A percentile compares a stretch with the other conserved stretches of the same genome.
These are phyloP conservation scores for Leccinum insolens DNA, from an alignment of 1,284 basidiomycete species.

Conservation along the genomic window DNA sequence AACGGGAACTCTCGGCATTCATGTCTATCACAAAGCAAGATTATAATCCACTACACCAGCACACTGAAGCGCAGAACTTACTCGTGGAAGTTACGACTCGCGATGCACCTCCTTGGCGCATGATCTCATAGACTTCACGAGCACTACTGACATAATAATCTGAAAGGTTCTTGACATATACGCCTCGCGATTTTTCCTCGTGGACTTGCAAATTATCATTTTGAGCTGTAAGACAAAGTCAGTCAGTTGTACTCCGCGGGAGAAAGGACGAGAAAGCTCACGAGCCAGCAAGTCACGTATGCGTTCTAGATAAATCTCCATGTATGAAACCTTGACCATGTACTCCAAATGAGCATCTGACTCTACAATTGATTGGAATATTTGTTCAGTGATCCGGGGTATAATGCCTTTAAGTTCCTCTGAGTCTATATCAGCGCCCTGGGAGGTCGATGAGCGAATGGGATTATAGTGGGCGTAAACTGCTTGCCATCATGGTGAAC, in stretches of 20 bases:
- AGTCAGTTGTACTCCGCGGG: neutral
- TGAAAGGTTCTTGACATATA: constrained; percentile 97
- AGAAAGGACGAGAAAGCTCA: constrained; percentile 48
- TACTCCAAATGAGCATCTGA: constrained; percentile 97
- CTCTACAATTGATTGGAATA: constrained; percentile 96
- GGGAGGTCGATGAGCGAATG: constrained; percentile 18
- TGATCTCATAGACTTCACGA: constrained; percentile 98
- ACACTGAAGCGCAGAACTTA: constrained; percentile 43
- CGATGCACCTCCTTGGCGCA: constrained; percentile 93
- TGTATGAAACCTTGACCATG: constrained; percentile 99
- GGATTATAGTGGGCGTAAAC: constrained; percentile 12
- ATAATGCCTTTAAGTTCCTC: constrained; percentile 94
- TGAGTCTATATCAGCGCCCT: constrained; percentile 98
- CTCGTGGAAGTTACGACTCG: constrained; percentile 96
- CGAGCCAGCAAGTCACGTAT: constrained; percentile 96
- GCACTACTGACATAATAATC: constrained; percentile 98
- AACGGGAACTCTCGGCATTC: constrained; percentile 99
- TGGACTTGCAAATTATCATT: constrained; percentile 99
- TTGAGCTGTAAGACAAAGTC: constrained; percentile 63
- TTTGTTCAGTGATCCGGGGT: constrained; percentile 98
- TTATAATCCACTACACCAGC: constrained; percentile 7
- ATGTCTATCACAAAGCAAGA: constrained; percentile 71
- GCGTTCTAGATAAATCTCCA: constrained; percentile 99
- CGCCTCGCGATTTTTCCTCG: constrained; percentile 97
- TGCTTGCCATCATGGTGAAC: constrained; percentile 93